Conservation (phyloP, 2,329 filamentous ascomycete species). For the Ascochyta lentis region DNA sequence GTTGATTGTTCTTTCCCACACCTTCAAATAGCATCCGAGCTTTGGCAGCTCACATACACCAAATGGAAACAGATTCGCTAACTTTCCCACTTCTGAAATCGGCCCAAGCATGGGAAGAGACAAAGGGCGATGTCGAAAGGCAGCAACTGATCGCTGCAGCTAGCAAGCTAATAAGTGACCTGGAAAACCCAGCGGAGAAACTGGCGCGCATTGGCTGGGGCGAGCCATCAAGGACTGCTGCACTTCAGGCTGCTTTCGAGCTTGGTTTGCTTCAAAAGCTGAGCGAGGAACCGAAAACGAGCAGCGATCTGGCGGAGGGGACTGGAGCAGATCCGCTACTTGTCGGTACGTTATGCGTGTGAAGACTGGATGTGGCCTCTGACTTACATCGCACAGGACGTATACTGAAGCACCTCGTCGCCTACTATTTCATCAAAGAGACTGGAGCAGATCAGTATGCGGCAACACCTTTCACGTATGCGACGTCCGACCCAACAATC, state of each 20-base stretch:
- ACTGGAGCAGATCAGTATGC: background rate
- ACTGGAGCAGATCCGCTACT: background rate
- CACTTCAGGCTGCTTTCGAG: conserved; percentile 1
- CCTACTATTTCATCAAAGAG: background rate
- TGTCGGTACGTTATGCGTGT: background rate
- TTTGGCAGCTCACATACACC: too few relatives aligned
- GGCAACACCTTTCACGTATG: background rate
- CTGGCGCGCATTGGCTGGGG: conserved; percentile 3
- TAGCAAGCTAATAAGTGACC: background rate
- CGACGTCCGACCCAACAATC: background rate
- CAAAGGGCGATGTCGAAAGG: background rate
- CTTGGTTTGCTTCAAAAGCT: conserved; percentile 2
- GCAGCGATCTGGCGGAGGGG: background rate
- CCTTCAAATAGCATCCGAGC: too few relatives aligned
- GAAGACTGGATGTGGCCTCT: background rate
- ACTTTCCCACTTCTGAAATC: too few relatives aligned
- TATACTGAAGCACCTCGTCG: background rate
- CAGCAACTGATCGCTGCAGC: conserved; percentile 4
- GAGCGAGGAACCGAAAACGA: background rate
- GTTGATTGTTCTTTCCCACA: too few relatives aligned
- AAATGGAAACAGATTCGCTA: too few relatives aligned
- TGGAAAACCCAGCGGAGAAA: background rate
- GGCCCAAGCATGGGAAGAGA: background rate
- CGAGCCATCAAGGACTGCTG: conserved; percentile 3
- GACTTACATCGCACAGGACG: background rate